Evolutionary conservation across 1,284 basidiomycete species (phyloP), one percentile per base, ranked within the genome.

Genomic region (Pulchroboletus neoregius): DNA sequence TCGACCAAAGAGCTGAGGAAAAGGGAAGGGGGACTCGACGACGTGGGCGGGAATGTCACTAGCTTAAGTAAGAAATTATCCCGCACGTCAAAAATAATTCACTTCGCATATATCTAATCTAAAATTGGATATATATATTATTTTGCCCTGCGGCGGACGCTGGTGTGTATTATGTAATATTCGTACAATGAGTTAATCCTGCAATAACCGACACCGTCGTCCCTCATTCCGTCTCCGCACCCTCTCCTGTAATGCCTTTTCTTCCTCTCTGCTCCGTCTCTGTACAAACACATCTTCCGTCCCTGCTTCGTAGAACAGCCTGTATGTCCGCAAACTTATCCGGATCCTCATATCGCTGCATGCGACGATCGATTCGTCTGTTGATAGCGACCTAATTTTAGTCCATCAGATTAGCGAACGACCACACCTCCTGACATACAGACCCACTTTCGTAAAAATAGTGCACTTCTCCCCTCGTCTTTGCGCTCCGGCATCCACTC

Each of bases 271-370:
- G 18, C 62, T 51, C 50, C 70, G 62, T 43, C 56, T 32, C 30
- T 75, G 73, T 63, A 68, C 68, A 20, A 80, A 40, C 33, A 66
- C 56, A 35, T 85, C 82, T 60, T 84, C 84, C 12, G 68, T 67
- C 34, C 77, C 84, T 7, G 71, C 73, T 55, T 84, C 86, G 62
- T 87, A 91, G 68, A 87, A 73, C 50, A 92, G 66, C 65, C 82
- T 83, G 74, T 91, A 91, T 51, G 75, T 78, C 40, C 80, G 76
- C 46, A 78, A 56, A 43, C 76, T 75, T 39, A 93, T 76, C 52
- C 82, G 79, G 52, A 91, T 75, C 47, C 72, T 75, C 67, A 87
- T 65, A 23, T 58, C 62, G 15, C 60, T 55, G 58, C 71, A 73
- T 65, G 57, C 65, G 62, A 28, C 35, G 13, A 13, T 22, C 40